Conservation (phyloP, 805 yeast species). For the Komagataella pseudopastoris region DNA sequence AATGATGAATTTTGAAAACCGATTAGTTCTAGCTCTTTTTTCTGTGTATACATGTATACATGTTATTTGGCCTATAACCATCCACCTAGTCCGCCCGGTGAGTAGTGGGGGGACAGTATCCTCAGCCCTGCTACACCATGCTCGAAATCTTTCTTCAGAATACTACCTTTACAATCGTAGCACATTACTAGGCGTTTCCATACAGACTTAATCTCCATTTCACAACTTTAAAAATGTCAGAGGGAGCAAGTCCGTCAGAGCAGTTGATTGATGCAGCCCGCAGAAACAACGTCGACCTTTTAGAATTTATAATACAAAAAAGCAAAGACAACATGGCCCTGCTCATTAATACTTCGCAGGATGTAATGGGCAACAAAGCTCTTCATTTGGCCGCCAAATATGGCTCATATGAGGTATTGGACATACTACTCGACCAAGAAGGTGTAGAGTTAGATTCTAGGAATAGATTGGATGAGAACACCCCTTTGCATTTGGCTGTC, state of each 20-base stretch:
- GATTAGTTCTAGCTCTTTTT: no score
- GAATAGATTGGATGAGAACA: slow-evolving; percentile 61
- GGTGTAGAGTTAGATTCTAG: slow-evolving; percentile 84
- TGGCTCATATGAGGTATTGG: slow-evolving; percentile 83
- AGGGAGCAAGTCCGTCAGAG: slow-evolving; percentile 69
- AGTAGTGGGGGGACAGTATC: not conserved
- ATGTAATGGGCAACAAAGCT: slow-evolving; percentile 70
- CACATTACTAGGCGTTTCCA: not conserved
- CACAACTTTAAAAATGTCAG: slow-evolving; percentile 7
- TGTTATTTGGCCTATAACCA: not conserved
- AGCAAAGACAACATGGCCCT: slow-evolving; percentile 20
- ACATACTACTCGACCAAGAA: slow-evolving; percentile 68
- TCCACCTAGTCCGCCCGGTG: not conserved
- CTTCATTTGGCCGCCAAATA: slow-evolving; percentile 70
- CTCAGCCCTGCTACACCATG: not conserved
- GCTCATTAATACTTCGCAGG: slow-evolving; percentile 56
- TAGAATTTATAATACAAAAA: slow-evolving; percentile 36
- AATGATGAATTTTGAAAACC: no score
- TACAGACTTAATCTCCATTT: not conserved
- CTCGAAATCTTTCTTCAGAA: not conserved
- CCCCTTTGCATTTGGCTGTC: slow-evolving; percentile 84
- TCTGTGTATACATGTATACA: no score
- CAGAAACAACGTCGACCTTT: slow-evolving; percentile 71
- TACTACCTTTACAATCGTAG: not conserved
- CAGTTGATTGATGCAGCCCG: slow-evolving; percentile 82